A percentile compares a stretch with the other conserved stretches of the same genome.
Conservation (phyloP, 352 stramenopile genomes). For the Pythium rishiriense region DNA sequence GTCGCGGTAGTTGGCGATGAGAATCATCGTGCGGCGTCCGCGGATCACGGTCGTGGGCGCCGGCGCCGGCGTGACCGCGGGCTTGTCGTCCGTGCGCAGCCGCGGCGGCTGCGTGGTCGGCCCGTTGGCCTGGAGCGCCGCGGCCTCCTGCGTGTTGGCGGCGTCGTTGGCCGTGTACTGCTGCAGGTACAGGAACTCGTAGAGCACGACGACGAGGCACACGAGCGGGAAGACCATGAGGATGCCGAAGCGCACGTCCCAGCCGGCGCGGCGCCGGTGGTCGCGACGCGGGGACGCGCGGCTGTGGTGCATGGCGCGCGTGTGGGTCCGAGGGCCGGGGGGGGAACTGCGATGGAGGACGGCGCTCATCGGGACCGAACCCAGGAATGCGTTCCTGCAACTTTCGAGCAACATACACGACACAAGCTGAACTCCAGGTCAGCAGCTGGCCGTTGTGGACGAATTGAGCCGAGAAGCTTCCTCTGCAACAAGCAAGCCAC, state of each 20-base stretch:
- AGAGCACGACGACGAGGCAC: slow-evolving; percentile 74
- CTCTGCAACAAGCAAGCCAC: no score
- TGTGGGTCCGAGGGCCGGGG: no score
- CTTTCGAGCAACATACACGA: neutral
- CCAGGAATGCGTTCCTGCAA: no score
- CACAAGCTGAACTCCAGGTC: neutral
- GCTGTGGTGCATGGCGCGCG: neutral
- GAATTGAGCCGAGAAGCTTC: no score
- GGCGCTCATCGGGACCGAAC: neutral
- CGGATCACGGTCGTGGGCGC: slow-evolving; percentile 46
- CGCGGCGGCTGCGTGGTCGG: neutral
- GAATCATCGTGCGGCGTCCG: slow-evolving; percentile 68
- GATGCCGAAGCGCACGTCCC: slow-evolving; percentile 54
- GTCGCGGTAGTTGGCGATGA: slow-evolving; percentile 85
- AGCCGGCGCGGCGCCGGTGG: slow-evolving; percentile 22
- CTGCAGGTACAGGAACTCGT: slow-evolving; percentile 81
- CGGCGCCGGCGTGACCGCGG: slow-evolving; percentile 22
- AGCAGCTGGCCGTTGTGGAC: no score
- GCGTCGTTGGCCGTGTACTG: slow-evolving; percentile 52
- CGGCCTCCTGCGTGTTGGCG: slow-evolving; percentile 18
- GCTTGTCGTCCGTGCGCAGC: slow-evolving; percentile 10
- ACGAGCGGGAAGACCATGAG: slow-evolving; percentile 71
- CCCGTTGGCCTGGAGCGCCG: slow-evolving; percentile 24
- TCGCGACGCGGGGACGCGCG: neutral
- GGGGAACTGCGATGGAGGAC: no score